These are phyloP conservation scores for Acacia confusa DNA, from an alignment of 306 rosid genomes.

Conservation along the genomic window DNA sequence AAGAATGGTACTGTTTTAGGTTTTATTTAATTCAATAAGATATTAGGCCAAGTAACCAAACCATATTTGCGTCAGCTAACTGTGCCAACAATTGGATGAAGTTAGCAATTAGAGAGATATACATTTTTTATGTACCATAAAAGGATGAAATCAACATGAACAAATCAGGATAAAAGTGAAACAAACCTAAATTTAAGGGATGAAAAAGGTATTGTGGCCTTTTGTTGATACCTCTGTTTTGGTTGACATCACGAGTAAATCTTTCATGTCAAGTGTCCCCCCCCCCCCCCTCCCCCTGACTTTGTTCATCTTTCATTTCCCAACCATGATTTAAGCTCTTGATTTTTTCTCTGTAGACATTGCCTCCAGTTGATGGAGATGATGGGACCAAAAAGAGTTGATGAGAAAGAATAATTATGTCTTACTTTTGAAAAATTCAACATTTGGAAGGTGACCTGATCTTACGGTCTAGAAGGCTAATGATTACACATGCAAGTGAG, in stretches of 20 bases:
- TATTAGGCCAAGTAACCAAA: background rate
- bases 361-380: conserved; percentile 41
- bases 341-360: conserved; percentile 34
- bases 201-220: background rate
- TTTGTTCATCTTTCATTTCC: conserved; percentile 6
- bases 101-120: background rate
- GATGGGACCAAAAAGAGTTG: conserved; percentile 34
- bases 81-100: background rate
- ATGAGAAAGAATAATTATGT: conserved; percentile 31
- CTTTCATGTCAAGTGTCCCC: background rate
- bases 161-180: background rate
- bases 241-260: conserved; percentile 1
- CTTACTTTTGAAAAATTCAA: background rate
- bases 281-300: too few species aligned
- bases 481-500: background rate
- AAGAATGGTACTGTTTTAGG: background rate
- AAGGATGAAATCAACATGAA: background rate
- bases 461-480: background rate
- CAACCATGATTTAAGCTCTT: background rate
- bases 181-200: background rate
- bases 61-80: background rate
- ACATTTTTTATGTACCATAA: background rate
- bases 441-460: background rate
- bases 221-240: background rate
- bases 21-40: background rate